Percentiles rank a stretch among this genome's conserved stretches.
Conservation (phyloP, 441 rosid genomes). For the Kokia cookei region DNA sequence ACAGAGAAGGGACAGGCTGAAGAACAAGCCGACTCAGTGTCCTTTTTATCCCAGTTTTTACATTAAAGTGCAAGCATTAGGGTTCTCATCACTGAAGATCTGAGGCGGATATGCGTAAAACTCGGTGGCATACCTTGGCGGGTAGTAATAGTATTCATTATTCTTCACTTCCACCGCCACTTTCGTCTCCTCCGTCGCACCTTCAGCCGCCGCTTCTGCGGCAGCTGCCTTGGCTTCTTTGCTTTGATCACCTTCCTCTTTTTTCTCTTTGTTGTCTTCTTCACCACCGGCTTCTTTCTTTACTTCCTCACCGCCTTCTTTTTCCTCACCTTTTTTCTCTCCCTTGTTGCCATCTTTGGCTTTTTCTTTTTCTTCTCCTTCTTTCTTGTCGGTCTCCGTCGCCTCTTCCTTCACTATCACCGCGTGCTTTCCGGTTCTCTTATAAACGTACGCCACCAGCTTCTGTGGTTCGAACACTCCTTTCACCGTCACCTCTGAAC, state of each 20-base stretch:
- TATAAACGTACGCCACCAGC: conserved; percentile 64
- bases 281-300: conserved; percentile 26
- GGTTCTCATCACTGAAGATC: conserved; percentile 92
- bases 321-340: conserved; percentile 21
- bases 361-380: conserved; percentile 43
- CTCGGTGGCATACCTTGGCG: conserved; percentile 42
- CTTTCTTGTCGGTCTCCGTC: conserved; percentile 42
- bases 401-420: conserved; percentile 62
- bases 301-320: conserved; percentile 21
- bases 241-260: neutral
- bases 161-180: conserved; percentile 45
- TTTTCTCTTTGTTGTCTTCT: conserved; percentile 14
- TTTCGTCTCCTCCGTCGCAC: conserved; percentile 31
- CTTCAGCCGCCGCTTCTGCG: neutral
- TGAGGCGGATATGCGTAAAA: conserved; percentile 65
- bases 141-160: conserved; percentile 46
- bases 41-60: conserved; percentile 28
- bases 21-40: conserved; percentile 19
- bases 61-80: conserved; percentile 88
- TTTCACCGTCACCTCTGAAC: conserved; percentile 72
- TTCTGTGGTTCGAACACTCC: conserved; percentile 62
- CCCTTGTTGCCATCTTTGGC: conserved; percentile 21
- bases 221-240: conserved; percentile 6
- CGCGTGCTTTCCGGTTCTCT: conserved; percentile 74
- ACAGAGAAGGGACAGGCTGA: conserved; percentile 17